Percentiles rank a stretch among this genome's conserved stretches.
These are phyloP conservation scores for Blepharisma stoltei DNA, from an alignment of 73 alveolate genomes.

Conservation along the genomic window DNA sequence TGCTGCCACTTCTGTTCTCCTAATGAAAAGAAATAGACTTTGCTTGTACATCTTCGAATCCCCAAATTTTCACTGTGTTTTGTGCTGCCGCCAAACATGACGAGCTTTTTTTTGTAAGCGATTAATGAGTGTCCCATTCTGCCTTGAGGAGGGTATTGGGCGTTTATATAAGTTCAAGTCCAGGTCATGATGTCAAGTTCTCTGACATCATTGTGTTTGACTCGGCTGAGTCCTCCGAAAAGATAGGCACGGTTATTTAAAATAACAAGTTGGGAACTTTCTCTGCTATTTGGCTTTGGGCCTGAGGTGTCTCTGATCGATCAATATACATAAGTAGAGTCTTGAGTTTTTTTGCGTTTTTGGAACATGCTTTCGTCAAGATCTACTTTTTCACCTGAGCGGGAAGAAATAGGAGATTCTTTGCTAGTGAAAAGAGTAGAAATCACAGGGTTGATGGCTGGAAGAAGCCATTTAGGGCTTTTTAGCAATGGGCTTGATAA, in stretches of 20 bases:
- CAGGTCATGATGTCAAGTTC: not conserved
- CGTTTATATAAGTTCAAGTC: not conserved
- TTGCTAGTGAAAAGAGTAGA: too few relatives aligned
- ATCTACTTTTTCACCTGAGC: too few relatives aligned
- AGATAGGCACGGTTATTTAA: not conserved
- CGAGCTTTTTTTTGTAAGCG: constrained; percentile 21
- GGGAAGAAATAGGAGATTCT: too few relatives aligned
- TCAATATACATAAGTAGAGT: too few relatives aligned
- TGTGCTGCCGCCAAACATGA: constrained; percentile 25
- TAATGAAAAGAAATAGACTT: not conserved
- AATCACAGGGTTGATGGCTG: too few relatives aligned
- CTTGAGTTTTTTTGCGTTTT: too few relatives aligned
- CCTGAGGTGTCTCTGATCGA: not conserved
- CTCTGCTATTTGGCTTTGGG: constrained; percentile 1
- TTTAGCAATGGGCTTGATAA: too few relatives aligned
- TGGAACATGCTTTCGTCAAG: too few relatives aligned
- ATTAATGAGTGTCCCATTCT: constrained; percentile 3
- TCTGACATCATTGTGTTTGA: not conserved
- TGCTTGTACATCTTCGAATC: constrained; percentile 8
- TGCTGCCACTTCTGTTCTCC: constrained; percentile 15
- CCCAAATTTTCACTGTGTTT: constrained; percentile 16
- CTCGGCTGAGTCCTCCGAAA: constrained; percentile 23
- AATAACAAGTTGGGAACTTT: not conserved
- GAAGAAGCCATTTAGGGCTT: too few relatives aligned
- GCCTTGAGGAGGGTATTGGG: constrained; percentile 17